These are phyloP conservation scores for Coemansia sp. DNA, from an alignment of 192 early-diverging fungal species.

Conservation along the genomic window DNA sequence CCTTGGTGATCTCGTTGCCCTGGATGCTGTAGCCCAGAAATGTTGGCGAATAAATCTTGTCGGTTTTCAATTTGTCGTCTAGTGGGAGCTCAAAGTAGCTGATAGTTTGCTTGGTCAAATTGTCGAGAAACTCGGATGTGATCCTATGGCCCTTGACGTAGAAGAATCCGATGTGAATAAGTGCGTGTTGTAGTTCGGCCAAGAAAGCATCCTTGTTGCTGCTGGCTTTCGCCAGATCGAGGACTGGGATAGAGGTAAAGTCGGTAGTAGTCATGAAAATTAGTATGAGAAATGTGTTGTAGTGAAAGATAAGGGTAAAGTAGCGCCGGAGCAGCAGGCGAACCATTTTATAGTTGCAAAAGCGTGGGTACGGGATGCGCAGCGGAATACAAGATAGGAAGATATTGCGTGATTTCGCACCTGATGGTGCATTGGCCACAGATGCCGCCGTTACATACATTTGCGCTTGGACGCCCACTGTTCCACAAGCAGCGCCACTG, in stretches of 20 bases:
- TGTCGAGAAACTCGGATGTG: constrained; percentile 34
- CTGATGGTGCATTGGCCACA: not conserved
- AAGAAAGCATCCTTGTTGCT: constrained; percentile 41
- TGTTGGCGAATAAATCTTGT: constrained; percentile 60
- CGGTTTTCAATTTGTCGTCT: constrained; percentile 59
- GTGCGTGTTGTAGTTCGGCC: constrained; percentile 52
- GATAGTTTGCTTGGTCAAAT: constrained; percentile 7
- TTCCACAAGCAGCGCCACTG: not conserved
- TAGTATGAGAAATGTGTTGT: not conserved
- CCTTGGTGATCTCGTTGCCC: constrained; percentile 59
- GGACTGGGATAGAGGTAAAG: constrained; percentile 29
- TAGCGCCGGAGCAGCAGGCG: not conserved
- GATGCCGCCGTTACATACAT: not conserved
- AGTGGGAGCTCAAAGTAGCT: constrained; percentile 61
- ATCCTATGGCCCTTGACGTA: constrained; percentile 60
- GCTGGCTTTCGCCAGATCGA: constrained; percentile 18
- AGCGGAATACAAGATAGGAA: not conserved
- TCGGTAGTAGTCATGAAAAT: not conserved
- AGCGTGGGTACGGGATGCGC: not conserved
- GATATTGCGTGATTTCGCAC: constrained; percentile 4
- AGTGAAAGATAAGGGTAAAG: not conserved
- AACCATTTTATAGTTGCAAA: not conserved
- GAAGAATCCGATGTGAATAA: constrained; percentile 62
- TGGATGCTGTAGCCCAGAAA: constrained; percentile 60
- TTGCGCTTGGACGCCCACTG: not conserved